Conservation (phyloP, 495 filamentous ascomycete species). For the Extremus antarcticus region DNA sequence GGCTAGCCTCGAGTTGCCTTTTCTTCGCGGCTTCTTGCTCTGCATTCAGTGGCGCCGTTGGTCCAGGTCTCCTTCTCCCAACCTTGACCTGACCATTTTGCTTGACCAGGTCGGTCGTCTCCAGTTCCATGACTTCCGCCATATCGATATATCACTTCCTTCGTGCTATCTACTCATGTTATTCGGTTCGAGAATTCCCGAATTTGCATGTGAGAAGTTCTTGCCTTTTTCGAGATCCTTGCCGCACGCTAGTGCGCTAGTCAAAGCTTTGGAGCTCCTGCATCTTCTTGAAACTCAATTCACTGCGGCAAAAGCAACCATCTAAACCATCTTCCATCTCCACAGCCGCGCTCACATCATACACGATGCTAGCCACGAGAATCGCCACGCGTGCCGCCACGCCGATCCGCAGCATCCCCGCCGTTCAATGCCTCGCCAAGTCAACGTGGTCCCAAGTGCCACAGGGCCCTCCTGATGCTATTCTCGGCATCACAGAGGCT, state of each 20-base stretch:
- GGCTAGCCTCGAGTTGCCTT: slow-evolving; percentile 47
- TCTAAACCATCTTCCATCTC: background rate
- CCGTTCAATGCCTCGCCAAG: slow-evolving; percentile 16
- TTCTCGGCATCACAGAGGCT: slow-evolving; percentile 82
- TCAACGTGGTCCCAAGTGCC: slow-evolving; percentile 23
- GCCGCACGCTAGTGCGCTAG: too few species aligned
- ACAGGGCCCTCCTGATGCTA: slow-evolving; percentile 24
- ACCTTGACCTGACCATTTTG: slow-evolving; percentile 13
- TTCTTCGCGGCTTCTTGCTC: slow-evolving; percentile 23
- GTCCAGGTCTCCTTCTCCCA: slow-evolving; percentile 21
- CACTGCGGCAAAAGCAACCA: too few species aligned
- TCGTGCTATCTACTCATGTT: too few species aligned
- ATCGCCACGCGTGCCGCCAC: slow-evolving; percentile 9
- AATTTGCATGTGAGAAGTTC: too few species aligned
- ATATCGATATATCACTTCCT: too few species aligned
- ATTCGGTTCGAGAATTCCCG: too few species aligned
- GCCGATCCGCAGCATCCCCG: background rate
- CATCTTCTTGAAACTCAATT: too few species aligned
- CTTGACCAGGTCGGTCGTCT: slow-evolving; percentile 15
- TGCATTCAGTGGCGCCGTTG: slow-evolving; percentile 13
- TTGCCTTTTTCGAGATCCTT: too few species aligned
- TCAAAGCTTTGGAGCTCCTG: too few species aligned
- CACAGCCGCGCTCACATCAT: background rate
- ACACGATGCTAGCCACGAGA: slow-evolving; percentile 13
- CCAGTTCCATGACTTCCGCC: slow-evolving; percentile 5